Conservation (phyloP, 1,139 yeast species). For the Saccharomycopsis hybrid region DNA sequence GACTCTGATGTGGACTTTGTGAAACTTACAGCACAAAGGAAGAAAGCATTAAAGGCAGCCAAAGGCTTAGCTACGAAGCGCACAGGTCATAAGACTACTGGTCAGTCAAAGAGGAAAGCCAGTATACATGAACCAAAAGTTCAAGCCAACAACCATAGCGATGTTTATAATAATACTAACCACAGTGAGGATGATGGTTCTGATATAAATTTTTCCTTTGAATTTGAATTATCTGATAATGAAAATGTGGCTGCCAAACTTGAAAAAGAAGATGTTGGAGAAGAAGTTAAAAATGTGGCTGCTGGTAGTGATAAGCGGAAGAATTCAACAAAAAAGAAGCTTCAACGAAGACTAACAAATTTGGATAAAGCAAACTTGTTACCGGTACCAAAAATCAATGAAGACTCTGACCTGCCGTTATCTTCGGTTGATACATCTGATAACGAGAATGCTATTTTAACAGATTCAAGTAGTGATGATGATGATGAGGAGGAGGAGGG, state of each 20-base stretch:
- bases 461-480: slow-evolving; percentile 18
- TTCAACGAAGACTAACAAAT: slow-evolving; percentile 30
- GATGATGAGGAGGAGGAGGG: slow-evolving; percentile 23
- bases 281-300: slow-evolving; percentile 38
- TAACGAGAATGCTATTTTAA: slow-evolving; percentile 19
- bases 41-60: slow-evolving; percentile 48
- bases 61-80: slow-evolving; percentile 31
- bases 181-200: slow-evolving; percentile 35
- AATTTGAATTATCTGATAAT: slow-evolving; percentile 48
- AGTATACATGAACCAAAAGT: not conserved
- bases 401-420: slow-evolving; percentile 17
- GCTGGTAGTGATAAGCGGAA: slow-evolving; percentile 5
- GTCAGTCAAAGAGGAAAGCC: not conserved
- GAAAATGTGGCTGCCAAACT: slow-evolving; percentile 26
- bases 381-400: slow-evolving; percentile 21
- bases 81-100: slow-evolving; percentile 13
- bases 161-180: slow-evolving; percentile 4
- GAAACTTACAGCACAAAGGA: slow-evolving; percentile 59
- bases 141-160: slow-evolving; percentile 2
- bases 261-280: slow-evolving; percentile 63
- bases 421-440: slow-evolving; percentile 9
- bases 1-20: slow-evolving; percentile 70
- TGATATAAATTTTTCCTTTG: slow-evolving; percentile 30
- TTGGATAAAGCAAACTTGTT: slow-evolving; percentile 36
- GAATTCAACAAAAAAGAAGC: slow-evolving; percentile 21